Base-by-base conservation (phyloP, 305 asterid genomes). In the Solanum hybrid region DNA sequence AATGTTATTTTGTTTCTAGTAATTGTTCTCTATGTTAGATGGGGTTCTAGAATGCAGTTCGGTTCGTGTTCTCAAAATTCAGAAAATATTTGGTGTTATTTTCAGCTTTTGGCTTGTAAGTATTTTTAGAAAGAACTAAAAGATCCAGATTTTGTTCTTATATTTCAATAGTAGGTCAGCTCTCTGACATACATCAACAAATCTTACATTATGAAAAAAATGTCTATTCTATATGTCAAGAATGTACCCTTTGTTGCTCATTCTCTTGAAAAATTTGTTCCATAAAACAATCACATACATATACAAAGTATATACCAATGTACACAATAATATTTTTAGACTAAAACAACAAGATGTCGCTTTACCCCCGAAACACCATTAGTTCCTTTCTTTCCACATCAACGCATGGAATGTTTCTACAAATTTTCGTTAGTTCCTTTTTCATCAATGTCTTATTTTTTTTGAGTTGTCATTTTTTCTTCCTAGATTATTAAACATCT, bases 21-120 rank as follows among this genome's bases (percentile, higher is more conserved):
- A 29, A 31, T 66, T 88, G 40, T 75, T 29, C 64, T 91, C 85
- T 87, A 45, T 45, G 72, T 9, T 91, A 97, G 99, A 96, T 91
- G 97, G 93, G 36, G 45, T 95, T 38, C 96, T 95, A 11, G 94
- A 90, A 7, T 90, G 93, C 89, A 93, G 89, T 90, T 90, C 95
- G 80, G 89, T 92, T 84, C 95, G 94, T 75, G 96, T 93, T 90
- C 98, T 98, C 3, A 94, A 93, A 88, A 94, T 93, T 88, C 93
- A 92, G 93, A 93, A 95, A 12, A 92, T 97, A 89, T 96, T 92
- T 86, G 99, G 98, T 88, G 95, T 97, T 35, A 92, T 96, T 88
- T 99, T 99, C 86, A 95, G 93, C 95, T 97, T 24, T 66, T 56
- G 69, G 69, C 24, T 56, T 22, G 69, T 56, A 56, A 17, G 69